These are phyloP conservation scores for Pseudogymnoascus sp. DNA, from an alignment of 2,329 filamentous ascomycete species.

Conservation along the genomic window DNA sequence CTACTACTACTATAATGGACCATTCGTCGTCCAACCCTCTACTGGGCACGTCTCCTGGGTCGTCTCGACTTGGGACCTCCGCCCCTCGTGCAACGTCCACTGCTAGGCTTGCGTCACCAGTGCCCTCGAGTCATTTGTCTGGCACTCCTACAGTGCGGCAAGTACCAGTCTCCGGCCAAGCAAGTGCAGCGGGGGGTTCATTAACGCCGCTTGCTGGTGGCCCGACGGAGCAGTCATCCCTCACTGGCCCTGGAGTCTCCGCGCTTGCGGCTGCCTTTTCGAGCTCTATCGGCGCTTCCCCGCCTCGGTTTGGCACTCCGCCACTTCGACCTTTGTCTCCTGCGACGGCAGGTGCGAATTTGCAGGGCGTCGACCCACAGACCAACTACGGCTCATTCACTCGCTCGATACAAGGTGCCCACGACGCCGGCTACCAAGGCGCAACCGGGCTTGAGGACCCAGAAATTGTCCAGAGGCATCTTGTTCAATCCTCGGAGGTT, in stretches of 20 bases:
- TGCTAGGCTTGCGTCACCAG: constrained; percentile 51
- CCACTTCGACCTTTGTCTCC: constrained; percentile 50
- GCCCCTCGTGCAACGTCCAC: constrained; percentile 51
- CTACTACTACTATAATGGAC: not conserved
- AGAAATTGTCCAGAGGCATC: constrained; percentile 82
- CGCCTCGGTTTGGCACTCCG: constrained; percentile 60
- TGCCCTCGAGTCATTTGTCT: constrained; percentile 35
- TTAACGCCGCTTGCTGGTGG: constrained; percentile 59
- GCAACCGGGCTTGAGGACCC: constrained; percentile 71
- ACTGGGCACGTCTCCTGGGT: not conserved
- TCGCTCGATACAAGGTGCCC: constrained; percentile 33
- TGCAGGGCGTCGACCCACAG: constrained; percentile 39
- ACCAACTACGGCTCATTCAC: constrained; percentile 80
- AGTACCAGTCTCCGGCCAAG: constrained; percentile 38
- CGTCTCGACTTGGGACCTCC: constrained; percentile 33
- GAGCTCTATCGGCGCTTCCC: constrained; percentile 61
- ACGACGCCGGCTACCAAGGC: constrained; percentile 34
- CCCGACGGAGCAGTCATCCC: constrained; percentile 44
- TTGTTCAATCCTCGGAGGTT: constrained; percentile 62
- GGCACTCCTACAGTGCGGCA: constrained; percentile 42
- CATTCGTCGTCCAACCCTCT: constrained; percentile 3
- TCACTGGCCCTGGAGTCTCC: constrained; percentile 73
- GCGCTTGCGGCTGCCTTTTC: constrained; percentile 83
- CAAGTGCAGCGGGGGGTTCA: constrained; percentile 33
- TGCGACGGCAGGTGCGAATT: constrained; percentile 35